Evolutionary conservation across 2,329 filamentous ascomycete species (phyloP).

Genomic region (Pseudocercospora macadamiae): DNA sequence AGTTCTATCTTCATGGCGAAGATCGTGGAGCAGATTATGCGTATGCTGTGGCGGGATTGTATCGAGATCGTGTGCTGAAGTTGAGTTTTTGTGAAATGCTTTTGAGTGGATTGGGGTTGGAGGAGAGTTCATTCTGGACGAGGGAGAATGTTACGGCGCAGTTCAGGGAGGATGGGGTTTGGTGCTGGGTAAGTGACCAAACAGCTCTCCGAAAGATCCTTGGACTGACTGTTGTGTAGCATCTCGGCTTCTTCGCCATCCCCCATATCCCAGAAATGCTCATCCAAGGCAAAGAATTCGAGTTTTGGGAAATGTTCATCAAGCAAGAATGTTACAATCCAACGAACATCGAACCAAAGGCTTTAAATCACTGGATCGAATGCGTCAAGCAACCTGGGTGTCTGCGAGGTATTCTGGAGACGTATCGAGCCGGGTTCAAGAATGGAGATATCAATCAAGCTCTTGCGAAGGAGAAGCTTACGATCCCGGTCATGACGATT

Average conservation of each 20-base stretch:
- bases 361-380: constrained; percentile 39
- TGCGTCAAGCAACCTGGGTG: constrained; percentile 38
- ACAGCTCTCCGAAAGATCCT: too few species aligned
- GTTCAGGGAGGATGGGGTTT: constrained; percentile 39
- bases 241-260: constrained; percentile 41
- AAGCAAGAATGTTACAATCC: constrained; percentile 46
- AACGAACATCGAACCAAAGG: constrained; percentile 39
- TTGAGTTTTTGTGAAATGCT: constrained; percentile 41
- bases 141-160: constrained; percentile 38
- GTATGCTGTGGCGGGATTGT: constrained; percentile 39
- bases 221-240: too few species aligned
- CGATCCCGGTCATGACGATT: constrained; percentile 39
- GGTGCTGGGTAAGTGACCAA: constrained; percentile 36
- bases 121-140: constrained; percentile 39
- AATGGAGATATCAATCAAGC: constrained; percentile 38
- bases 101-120: constrained; percentile 37
- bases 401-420: constrained; percentile 41
- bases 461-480: constrained; percentile 35
- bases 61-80: constrained; percentile 38
- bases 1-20: constrained; percentile 41
- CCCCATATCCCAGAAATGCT: constrained; percentile 46
- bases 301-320: constrained; percentile 47
- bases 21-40: constrained; percentile 42
- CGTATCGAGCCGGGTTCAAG: constrained; percentile 39
- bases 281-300: constrained; percentile 42